Evolutionary conservation across 306 rosid genomes (phyloP).

Genomic region (Carpinus viminea): DNA sequence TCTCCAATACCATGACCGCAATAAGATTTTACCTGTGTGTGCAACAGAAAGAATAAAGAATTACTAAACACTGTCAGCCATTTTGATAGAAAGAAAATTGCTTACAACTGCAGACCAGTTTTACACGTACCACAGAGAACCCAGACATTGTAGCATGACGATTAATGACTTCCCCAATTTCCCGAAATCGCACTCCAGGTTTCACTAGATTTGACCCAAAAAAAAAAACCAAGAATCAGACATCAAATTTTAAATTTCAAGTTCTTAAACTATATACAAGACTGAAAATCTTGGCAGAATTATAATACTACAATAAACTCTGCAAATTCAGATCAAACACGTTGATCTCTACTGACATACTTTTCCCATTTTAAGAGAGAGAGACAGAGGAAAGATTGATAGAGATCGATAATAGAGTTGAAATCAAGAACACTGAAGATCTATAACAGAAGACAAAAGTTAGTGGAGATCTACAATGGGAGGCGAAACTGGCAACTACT

Average conservation of each 20-base stretch:
- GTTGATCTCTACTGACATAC: neutral
- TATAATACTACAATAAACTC: slow-evolving; percentile 5
- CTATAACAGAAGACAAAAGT: too few species aligned
- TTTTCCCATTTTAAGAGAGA: neutral
- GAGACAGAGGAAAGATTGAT: too few species aligned
- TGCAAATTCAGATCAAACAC: neutral
- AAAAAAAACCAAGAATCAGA: slow-evolving; percentile 20
- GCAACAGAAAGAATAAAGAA: slow-evolving; percentile 19
- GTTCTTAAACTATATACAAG: slow-evolving; percentile 5
- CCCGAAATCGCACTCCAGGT: slow-evolving; percentile 94
- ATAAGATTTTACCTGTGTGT: slow-evolving; percentile 63
- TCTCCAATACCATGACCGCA: slow-evolving; percentile 99
- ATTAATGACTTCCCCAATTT: slow-evolving; percentile 86
- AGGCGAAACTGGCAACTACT: too few species aligned
- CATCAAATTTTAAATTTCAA: slow-evolving; percentile 11
- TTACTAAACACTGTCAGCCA: slow-evolving; percentile 3
- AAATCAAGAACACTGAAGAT: too few species aligned
- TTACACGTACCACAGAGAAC: slow-evolving; percentile 75
- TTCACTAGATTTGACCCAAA: slow-evolving; percentile 54
- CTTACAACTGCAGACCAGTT: slow-evolving; percentile 10
- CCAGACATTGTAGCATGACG: slow-evolving; percentile 84
- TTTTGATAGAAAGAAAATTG: slow-evolving; percentile 10
- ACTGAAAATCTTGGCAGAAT: slow-evolving; percentile 4
- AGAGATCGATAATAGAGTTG: too few species aligned
- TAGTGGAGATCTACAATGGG: too few species aligned